Evolutionary conservation across 2,329 filamentous ascomycete species (phyloP).

Genomic region (Apiospora sp.): DNA sequence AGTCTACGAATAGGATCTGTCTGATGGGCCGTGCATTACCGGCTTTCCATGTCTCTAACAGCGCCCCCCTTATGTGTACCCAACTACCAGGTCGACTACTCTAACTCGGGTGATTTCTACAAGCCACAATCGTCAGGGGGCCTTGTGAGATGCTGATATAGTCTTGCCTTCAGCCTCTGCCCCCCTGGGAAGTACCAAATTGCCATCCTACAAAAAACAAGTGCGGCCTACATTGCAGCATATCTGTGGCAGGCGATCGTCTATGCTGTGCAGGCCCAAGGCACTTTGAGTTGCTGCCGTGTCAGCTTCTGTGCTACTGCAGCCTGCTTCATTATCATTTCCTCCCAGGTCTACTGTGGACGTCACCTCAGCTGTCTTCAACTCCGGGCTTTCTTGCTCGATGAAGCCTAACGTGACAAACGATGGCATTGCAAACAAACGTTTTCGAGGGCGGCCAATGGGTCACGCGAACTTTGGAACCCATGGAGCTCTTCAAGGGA

Average conservation of each 20-base stretch:
- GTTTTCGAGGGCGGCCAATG: constrained; percentile 63
- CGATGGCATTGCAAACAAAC: constrained; percentile 62
- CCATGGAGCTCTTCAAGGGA: constrained; percentile 38
- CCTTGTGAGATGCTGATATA: constrained; percentile 13
- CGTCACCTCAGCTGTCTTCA: constrained; percentile 10
- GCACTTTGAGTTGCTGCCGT: constrained; percentile 22
- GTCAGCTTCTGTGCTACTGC: constrained; percentile 29
- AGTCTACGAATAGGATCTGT: constrained; percentile 15
- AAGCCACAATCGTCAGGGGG: constrained; percentile 19
- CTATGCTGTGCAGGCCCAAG: constrained; percentile 9
- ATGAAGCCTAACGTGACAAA: constrained; percentile 25
- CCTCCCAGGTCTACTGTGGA: neutral
- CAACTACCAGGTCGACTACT: constrained; percentile 11
- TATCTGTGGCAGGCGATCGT: constrained; percentile 23
- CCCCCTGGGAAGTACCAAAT: constrained; percentile 5
- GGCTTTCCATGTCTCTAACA: constrained; percentile 9
- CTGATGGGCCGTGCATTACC: constrained; percentile 13
- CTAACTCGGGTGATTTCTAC: neutral
- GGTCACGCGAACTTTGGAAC: constrained; percentile 62
- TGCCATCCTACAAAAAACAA: neutral
- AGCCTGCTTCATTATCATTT: constrained; percentile 18
- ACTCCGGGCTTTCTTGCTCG: neutral
- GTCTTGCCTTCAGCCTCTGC: constrained; percentile 11
- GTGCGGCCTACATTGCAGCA: constrained; percentile 3
- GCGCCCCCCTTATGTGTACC: constrained; percentile 13